Percentiles rank a stretch among this genome's conserved stretches.
Conservation (phyloP, 2,329 filamentous ascomycete species). For the Exophiala bonariae region DNA sequence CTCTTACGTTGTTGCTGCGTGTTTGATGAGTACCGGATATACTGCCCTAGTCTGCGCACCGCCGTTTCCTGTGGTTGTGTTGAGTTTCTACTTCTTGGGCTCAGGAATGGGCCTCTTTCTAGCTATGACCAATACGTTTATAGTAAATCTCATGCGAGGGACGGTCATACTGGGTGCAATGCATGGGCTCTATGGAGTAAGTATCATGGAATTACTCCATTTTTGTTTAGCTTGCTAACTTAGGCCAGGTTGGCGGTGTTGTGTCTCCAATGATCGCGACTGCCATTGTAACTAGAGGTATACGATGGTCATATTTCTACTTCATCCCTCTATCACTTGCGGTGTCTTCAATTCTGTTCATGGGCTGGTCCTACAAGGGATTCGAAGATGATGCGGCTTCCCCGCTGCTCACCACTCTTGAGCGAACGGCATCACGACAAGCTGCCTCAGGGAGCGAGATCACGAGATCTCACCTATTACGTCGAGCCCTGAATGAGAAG, state of each 20-base stretch:
- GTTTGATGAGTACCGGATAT: constrained; percentile 61
- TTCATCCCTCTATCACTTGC: constrained; percentile 63
- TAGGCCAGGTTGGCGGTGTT: constrained; percentile 54
- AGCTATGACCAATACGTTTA: constrained; percentile 58
- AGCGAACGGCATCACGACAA: constrained; percentile 42
- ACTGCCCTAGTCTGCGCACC: constrained; percentile 66
- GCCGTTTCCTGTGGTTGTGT: constrained; percentile 68
- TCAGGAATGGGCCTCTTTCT: constrained; percentile 53
- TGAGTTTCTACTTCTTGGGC: constrained; percentile 68
- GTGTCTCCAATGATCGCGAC: constrained; percentile 73
- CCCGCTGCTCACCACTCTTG: constrained; percentile 44
- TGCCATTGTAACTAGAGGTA: constrained; percentile 61
- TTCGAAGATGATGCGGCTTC: constrained; percentile 63
- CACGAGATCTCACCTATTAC: constrained; percentile 40
- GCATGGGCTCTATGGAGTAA: constrained; percentile 46
- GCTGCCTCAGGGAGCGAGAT: constrained; percentile 30
- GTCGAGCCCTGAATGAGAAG: constrained; percentile 50
- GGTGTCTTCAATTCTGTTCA: constrained; percentile 56
- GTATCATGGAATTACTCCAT: too few species aligned
- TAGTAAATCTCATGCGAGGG: constrained; percentile 52
- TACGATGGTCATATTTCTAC: constrained; percentile 73
- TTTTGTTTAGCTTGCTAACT: too few species aligned
- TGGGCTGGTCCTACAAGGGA: constrained; percentile 67
- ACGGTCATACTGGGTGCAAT: constrained; percentile 48
- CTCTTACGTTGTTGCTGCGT: constrained; percentile 60